Conservation (phyloP, 176 grass and related monocot species). For the Lolium perenne region DNA sequence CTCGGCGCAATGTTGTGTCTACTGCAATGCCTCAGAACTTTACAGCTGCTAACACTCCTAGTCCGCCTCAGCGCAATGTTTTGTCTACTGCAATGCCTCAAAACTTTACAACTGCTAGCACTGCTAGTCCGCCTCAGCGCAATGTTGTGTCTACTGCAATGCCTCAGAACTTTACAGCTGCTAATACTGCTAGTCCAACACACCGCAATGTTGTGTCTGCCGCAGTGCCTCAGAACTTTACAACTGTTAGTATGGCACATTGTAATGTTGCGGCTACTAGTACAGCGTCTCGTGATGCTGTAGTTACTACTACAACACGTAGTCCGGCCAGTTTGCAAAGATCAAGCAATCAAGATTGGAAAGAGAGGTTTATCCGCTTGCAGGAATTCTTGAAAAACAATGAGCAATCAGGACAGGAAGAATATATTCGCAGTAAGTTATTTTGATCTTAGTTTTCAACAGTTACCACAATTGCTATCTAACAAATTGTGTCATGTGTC, state of each 20-base stretch:
- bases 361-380: constrained; percentile 71
- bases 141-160: constrained; percentile 31
- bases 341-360: constrained; percentile 64
- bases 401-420: constrained; percentile 83
- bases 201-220: constrained; percentile 17
- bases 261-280: constrained; percentile 33
- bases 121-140: neutral
- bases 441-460: constrained; percentile 5
- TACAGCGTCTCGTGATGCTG: constrained; percentile 23
- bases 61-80: neutral
- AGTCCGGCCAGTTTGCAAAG: constrained; percentile 12
- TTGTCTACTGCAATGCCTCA: constrained; percentile 16
- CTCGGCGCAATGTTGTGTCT: constrained; percentile 31
- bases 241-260: constrained; percentile 33
- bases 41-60: neutral
- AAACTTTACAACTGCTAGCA: neutral
- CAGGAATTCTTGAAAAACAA: constrained; percentile 77
- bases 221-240: constrained; percentile 27
- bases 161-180: neutral
- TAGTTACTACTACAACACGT: constrained; percentile 16
- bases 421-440: constrained; percentile 83
- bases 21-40: constrained; percentile 6
- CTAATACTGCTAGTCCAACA: constrained; percentile 28
- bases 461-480: constrained; percentile 10
- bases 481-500: constrained; percentile 18